Evolutionary conservation across 2,329 filamentous ascomycete genomes (phyloP).

Genomic region (Alternaria burnsii): DNA sequence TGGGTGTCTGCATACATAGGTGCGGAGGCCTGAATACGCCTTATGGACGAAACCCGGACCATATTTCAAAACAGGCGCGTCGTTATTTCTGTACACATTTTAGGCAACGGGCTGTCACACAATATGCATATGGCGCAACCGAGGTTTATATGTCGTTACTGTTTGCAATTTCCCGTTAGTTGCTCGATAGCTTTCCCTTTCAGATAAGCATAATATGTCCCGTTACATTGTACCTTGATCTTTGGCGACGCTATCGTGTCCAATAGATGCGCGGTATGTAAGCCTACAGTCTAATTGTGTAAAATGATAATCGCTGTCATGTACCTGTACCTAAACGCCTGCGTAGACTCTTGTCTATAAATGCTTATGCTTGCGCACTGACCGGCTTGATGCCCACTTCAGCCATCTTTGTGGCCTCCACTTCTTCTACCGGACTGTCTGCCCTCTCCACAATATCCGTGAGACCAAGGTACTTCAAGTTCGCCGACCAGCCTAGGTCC

Average conservation of each 20-base stretch:
- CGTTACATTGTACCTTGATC: background rate
- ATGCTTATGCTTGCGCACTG: constrained; percentile 30
- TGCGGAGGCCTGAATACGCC: background rate
- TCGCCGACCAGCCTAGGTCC: constrained; percentile 65
- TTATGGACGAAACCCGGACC: background rate
- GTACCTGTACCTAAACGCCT: background rate
- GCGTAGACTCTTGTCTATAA: background rate
- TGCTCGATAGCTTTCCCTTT: background rate
- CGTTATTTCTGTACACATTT: background rate
- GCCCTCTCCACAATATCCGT: constrained; percentile 45
- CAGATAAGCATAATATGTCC: background rate
- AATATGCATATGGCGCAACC: background rate
- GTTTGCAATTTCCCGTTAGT: background rate
- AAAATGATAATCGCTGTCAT: background rate
- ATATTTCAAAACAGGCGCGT: too few relatives aligned
- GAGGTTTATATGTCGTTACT: background rate
- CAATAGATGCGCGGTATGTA: background rate
- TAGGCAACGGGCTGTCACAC: background rate
- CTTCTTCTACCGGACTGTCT: constrained; percentile 22
- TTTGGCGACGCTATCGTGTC: background rate
- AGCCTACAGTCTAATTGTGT: background rate
- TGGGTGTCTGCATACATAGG: background rate
- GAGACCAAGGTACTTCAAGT: constrained; percentile 44
- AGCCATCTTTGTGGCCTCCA: constrained; percentile 31
- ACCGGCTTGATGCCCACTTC: constrained; percentile 45